These are phyloP conservation scores for Apiospora marii DNA, from an alignment of 2,329 filamentous ascomycete species.

Conservation along the genomic window DNA sequence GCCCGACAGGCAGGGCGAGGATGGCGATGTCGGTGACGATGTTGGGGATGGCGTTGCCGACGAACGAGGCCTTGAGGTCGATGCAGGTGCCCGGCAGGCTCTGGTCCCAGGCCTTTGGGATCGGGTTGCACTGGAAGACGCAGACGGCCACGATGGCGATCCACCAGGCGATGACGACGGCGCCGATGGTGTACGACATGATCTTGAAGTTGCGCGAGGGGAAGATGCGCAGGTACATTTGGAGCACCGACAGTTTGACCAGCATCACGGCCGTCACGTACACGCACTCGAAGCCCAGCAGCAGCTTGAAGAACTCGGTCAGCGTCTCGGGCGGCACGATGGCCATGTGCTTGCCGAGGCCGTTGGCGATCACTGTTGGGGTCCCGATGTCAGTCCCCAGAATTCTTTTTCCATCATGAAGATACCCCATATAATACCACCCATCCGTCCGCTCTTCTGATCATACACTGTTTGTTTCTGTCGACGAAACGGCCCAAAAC, in stretches of 20 bases:
- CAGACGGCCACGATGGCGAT: slow-evolving; percentile 40
- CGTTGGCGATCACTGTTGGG: slow-evolving; percentile 29
- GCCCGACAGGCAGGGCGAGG: slow-evolving; percentile 40
- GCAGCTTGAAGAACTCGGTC: slow-evolving; percentile 28
- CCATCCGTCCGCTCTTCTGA: neutral
- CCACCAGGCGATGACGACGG: slow-evolving; percentile 33
- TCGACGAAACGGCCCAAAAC: too few species aligned
- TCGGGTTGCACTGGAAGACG: slow-evolving; percentile 51
- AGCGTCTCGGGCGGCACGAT: slow-evolving; percentile 12
- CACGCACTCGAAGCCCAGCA: slow-evolving; percentile 30
- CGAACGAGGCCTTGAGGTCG: slow-evolving; percentile 47
- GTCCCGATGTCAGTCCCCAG: neutral
- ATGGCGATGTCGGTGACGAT: slow-evolving; percentile 49
- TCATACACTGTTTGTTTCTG: neutral
- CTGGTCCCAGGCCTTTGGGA: slow-evolving; percentile 45
- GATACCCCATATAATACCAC: neutral
- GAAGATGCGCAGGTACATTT: slow-evolving; percentile 39
- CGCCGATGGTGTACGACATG: slow-evolving; percentile 29
- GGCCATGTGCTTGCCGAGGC: slow-evolving; percentile 29
- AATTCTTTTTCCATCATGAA: neutral
- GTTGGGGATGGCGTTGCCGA: slow-evolving; percentile 53
- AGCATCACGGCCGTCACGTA: slow-evolving; percentile 33
- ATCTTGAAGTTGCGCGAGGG: slow-evolving; percentile 34
- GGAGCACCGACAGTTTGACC: slow-evolving; percentile 36
- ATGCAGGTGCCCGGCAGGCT: slow-evolving; percentile 48